Base-by-base conservation (phyloP, 1,284 basidiomycete species). In the Mycena sp. region DNA sequence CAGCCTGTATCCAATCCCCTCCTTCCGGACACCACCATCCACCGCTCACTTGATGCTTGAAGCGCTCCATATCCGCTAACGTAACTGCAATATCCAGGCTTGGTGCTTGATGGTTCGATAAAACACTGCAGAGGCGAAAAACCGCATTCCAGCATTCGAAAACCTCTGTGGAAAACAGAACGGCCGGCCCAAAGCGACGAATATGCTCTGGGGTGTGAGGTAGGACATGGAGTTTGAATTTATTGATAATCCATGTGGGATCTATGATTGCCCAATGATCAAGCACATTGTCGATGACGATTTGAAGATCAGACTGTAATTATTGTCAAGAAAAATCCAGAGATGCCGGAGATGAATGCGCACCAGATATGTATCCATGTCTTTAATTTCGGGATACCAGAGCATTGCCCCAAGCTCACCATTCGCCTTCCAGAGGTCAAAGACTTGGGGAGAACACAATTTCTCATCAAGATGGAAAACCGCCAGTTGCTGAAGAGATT, bases 131-230 rank as follows among this genome's bases (percentile, higher is more conserved):
- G 4, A 71, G 29, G 0, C 76, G 73, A 53, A 82, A 81, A 0
- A 81, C 65, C 1, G 69, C 68, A 66, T 82, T 81, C 64, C 71
- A 82, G 16, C 69, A 76, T 59, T 81, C 77, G 56, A 76, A 81
- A 2, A 68, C 52, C 58, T 82, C 78, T 0, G 78, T 80, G 3
- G 73, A 70, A 40, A 68, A 73, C 0, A 73, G 46, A 1, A 78
- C 59, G 2, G 72, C 57, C 12, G 80, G 79, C 0, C 78, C 79
- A 69, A 78, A 77, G 0, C 72, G 68, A 0, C 55, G 56, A 30
- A 81, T 74, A 55, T 77, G 71, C 0, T 73, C 68, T 0, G 58
- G 46, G 10, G 77, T 40, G 54, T 81, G 78, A 0, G 67, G 19
- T 0, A 82, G 70, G 29, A 78, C 58, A 62, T 81, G 79, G 2